Percentiles rank a stretch among this genome's conserved stretches.
phyloP scores from a whole-genome alignment of 441 rosid genomes.

The Populus hybrid region DNA sequence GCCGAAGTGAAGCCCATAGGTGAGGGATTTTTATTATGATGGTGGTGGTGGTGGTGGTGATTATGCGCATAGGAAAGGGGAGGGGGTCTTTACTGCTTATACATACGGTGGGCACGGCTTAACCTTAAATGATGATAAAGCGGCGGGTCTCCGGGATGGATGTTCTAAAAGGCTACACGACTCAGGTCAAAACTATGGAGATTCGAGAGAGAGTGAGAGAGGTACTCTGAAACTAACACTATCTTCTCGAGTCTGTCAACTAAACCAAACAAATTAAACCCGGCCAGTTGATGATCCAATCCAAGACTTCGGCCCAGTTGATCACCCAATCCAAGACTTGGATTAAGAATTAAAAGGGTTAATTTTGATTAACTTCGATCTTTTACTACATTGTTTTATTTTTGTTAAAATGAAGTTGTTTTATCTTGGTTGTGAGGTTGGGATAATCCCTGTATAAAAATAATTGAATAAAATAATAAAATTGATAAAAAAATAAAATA shows the following conservation, averaged over 20 bases:
- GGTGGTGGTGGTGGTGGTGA: not conserved
- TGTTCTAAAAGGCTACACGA: not conserved
- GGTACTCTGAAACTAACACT: not conserved
- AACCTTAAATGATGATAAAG: conserved; percentile 1
- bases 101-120: not conserved
- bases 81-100: conserved; percentile 7
- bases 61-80: conserved; percentile 21
- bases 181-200: not conserved
- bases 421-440: too few relatives aligned
- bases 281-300: not conserved
- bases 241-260: not conserved
- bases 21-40: not conserved
- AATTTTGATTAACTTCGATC: too few relatives aligned
- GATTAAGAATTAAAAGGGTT: too few relatives aligned
- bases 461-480: too few relatives aligned
- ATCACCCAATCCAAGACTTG: too few relatives aligned
- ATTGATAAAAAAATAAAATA: too few relatives aligned
- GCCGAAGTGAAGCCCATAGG: conserved; percentile 45
- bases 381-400: too few relatives aligned
- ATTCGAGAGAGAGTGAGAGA: not conserved
- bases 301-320: too few relatives aligned
- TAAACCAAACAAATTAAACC: not conserved
- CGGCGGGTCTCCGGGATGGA: conserved; percentile 11
- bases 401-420: too few relatives aligned
- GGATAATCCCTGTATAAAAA: too few relatives aligned